Base-by-base conservation (phyloP, 2,329 filamentous ascomycete species). In the Hirsutella thompsonii region DNA sequence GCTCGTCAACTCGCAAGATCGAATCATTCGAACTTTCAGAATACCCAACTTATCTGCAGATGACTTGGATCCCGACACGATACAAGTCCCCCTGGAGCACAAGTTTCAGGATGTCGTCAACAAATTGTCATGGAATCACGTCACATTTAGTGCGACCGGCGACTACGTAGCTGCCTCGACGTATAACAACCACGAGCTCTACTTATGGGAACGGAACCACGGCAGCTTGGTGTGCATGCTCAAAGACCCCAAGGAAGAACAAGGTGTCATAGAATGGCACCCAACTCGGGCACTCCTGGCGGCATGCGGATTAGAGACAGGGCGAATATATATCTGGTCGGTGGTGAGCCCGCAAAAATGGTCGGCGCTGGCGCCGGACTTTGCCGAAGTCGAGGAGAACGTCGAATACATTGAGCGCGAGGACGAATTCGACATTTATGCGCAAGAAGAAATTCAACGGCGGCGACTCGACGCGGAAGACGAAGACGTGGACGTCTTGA, bases 21-120 rank as follows among this genome's bases (percentile, higher is more conserved):
- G 92, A 41, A 90, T 96, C 46, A 94, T 98, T 55, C 79, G 93
- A 46, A 95, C 92, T 1, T 82, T 98, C 49, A 78, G 87, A 47
- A 73, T 98, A 49, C 92, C 93, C 1, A 85, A 95, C 53, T 71
- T 83, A 32, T 71, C 75, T 10, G 70, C 68, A 2, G 66, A 74
- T 13, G 75, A 83, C 52, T 72, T 94, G 35, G 84, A 94, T 49
- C 76, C 83, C 18, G 83, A 93, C 52, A 90, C 83, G 21, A 82
- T 98, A 53, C 82, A 90, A 52, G 70, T 98, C 33, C 85, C 92
- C 33, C 77, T 95, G 11, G 90, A 98, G 61, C 92, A 98, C 66
- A 96, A 95, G 57, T 98, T 96, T 53, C 89, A 96, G 60, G 93
- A 98, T 56, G 83, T 96, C 4, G 92, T 98, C 39, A 96, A 98